Conservation (phyloP, 345 rosid species). For the Raphanus raphanistrum region DNA sequence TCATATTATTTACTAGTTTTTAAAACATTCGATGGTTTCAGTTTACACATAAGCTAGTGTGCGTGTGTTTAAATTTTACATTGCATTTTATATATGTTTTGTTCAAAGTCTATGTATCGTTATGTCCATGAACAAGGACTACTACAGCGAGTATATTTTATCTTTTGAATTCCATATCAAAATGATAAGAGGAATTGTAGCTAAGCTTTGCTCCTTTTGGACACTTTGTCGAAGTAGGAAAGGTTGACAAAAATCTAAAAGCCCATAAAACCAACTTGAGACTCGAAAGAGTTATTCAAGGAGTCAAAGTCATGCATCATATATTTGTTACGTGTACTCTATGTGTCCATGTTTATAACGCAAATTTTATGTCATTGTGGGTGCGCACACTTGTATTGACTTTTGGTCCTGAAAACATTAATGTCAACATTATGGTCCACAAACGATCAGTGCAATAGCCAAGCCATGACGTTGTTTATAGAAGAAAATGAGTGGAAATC, state of each 20-base stretch:
- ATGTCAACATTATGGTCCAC: neutral
- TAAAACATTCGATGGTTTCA: neutral
- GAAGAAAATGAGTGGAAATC: neutral
- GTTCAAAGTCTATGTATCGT: neutral
- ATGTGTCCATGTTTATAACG: conserved; percentile 30
- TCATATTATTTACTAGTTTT: neutral
- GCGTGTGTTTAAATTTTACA: neutral
- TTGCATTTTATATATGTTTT: neutral
- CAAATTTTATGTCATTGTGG: conserved; percentile 22
- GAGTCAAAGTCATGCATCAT: conserved; percentile 29
- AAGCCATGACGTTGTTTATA: neutral
- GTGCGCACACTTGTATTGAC: conserved; percentile 33
- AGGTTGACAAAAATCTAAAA: conserved; percentile 29
- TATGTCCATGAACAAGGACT: neutral
- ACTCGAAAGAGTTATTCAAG: conserved; percentile 8
- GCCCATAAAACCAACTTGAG: conserved; percentile 17
- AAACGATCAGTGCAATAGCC: neutral
- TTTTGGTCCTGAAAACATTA: neutral
- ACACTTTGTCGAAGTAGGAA: conserved; percentile 4
- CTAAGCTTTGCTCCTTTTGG: conserved; percentile 1
- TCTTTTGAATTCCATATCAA: neutral
- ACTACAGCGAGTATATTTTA: neutral
- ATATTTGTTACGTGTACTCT: conserved; percentile 12
- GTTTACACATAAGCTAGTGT: neutral
- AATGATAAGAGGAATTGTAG: conserved; percentile 12